Percentiles rank a stretch among this genome's conserved stretches.
phyloP scores from a whole-genome alignment of 2,329 filamentous ascomycete genomes.

The Beauveria caledonica region DNA sequence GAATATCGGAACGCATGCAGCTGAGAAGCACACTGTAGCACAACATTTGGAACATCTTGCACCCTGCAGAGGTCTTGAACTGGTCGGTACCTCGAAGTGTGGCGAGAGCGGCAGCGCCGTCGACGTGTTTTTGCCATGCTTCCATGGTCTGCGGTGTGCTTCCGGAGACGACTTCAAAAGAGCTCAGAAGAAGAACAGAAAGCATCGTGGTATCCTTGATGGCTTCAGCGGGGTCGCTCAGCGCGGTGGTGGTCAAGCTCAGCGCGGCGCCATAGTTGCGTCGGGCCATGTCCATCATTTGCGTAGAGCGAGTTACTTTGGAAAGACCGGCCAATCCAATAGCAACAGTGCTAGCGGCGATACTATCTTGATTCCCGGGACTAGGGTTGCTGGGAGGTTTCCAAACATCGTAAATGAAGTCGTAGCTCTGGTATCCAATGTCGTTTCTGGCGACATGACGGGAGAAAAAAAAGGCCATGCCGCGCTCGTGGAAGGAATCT shows the following conservation, averaged over 20 bases:
- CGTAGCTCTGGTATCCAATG: slow-evolving; percentile 41
- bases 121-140: slow-evolving; percentile 46
- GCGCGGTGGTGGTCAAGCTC: slow-evolving; percentile 39
- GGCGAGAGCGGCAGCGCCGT: slow-evolving; percentile 42
- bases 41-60: slow-evolving; percentile 46
- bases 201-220: slow-evolving; percentile 45
- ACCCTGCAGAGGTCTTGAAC: slow-evolving; percentile 36
- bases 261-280: slow-evolving; percentile 45
- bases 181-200: slow-evolving; percentile 44
- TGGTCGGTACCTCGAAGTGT: slow-evolving; percentile 40
- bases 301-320: slow-evolving; percentile 32
- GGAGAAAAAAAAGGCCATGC: slow-evolving; percentile 43
- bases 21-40: slow-evolving; percentile 42
- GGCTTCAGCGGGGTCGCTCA: slow-evolving; percentile 35
- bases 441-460: slow-evolving; percentile 40
- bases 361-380: slow-evolving; percentile 32
- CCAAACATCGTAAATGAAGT: slow-evolving; percentile 46
- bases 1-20: slow-evolving; percentile 40
- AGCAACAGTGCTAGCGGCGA: slow-evolving; percentile 45
- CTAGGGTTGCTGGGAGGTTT: slow-evolving; percentile 30
- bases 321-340: slow-evolving; percentile 46
- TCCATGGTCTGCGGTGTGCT: slow-evolving; percentile 36
- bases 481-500: slow-evolving; percentile 32
- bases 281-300: slow-evolving; percentile 38
- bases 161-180: slow-evolving; percentile 47